These are phyloP conservation scores for Diaporthe vexans DNA, from an alignment of 2,329 filamentous ascomycete genomes.

Conservation along the genomic window DNA sequence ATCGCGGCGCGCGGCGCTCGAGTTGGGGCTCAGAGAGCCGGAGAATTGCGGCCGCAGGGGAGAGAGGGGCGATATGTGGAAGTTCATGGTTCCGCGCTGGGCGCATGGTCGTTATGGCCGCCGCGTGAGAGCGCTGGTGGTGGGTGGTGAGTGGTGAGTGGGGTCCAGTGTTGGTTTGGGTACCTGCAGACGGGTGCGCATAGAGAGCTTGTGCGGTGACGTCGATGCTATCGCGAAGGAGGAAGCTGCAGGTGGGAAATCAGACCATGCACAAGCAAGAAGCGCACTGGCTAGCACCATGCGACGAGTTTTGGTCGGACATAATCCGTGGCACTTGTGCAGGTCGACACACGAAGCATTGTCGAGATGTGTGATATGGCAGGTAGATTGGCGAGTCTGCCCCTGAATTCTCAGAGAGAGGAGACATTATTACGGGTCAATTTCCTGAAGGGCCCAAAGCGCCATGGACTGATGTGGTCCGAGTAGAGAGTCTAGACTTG, in stretches of 20 bases:
- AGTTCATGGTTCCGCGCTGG: slow-evolving; percentile 47
- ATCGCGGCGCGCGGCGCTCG: slow-evolving; percentile 35
- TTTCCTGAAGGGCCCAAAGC: slow-evolving; percentile 21
- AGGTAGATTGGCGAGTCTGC: slow-evolving; percentile 21
- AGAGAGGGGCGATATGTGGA: slow-evolving; percentile 51
- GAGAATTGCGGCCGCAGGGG: slow-evolving; percentile 51
- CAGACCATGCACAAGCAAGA: slow-evolving; percentile 18
- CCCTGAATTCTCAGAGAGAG: slow-evolving; percentile 34
- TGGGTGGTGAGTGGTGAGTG: not conserved
- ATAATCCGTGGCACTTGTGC: slow-evolving; percentile 22
- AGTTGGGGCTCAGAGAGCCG: slow-evolving; percentile 40
- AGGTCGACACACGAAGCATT: not conserved
- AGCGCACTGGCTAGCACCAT: slow-evolving; percentile 7
- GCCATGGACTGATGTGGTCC: slow-evolving; percentile 36
- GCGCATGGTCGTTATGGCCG: slow-evolving; percentile 25
- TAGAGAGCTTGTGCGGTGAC: slow-evolving; percentile 28
- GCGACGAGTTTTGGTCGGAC: slow-evolving; percentile 6
- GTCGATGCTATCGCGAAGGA: slow-evolving; percentile 13
- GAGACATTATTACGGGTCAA: slow-evolving; percentile 35
- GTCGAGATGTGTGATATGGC: not conserved
- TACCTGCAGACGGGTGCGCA: slow-evolving; percentile 2
- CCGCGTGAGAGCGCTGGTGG: slow-evolving; percentile 1
- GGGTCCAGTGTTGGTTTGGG: not conserved
- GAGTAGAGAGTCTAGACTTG: slow-evolving; percentile 4
- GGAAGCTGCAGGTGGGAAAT: slow-evolving; percentile 4